Conservation (phyloP, 305 asterid species). For the Withania somnifera region DNA sequence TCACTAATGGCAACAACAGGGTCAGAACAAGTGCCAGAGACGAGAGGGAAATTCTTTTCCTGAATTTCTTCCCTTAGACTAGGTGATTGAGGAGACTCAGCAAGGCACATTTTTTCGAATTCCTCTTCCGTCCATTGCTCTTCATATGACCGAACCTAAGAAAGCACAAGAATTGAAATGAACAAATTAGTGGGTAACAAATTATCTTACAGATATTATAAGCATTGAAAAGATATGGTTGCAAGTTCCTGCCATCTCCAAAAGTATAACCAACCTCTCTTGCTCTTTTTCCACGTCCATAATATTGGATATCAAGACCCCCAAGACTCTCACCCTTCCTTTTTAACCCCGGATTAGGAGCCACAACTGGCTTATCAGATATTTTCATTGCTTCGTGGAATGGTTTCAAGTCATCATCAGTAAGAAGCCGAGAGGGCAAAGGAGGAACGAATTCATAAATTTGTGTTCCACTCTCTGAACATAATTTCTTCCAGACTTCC, state of each 20-base stretch:
- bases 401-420: slow-evolving; percentile 68
- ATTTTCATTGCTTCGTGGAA: slow-evolving; percentile 89
- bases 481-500: slow-evolving; percentile 67
- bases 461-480: slow-evolving; percentile 32
- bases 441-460: slow-evolving; percentile 47
- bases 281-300: slow-evolving; percentile 98
- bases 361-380: slow-evolving; percentile 41
- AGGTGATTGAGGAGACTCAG: slow-evolving; percentile 75
- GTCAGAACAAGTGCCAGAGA: slow-evolving; percentile 15
- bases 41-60: slow-evolving; percentile 32
- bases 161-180: slow-evolving; percentile 5
- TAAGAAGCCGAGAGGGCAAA: slow-evolving; percentile 77
- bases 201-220: slow-evolving; percentile 7
- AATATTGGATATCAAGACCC: slow-evolving; percentile 84
- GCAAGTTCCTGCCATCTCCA: background rate
- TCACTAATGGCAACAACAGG: slow-evolving; percentile 26
- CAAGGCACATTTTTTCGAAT: slow-evolving; percentile 90
- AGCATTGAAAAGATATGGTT: background rate
- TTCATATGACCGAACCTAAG: slow-evolving; percentile 91
- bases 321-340: slow-evolving; percentile 75
- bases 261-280: slow-evolving; percentile 63
- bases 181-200: too few species aligned
- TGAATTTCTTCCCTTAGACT: slow-evolving; percentile 37
- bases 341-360: slow-evolving; percentile 54
- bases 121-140: slow-evolving; percentile 99